Conservation (phyloP, 148 eudicot species). For the Rhododendron ferrugineum region DNA sequence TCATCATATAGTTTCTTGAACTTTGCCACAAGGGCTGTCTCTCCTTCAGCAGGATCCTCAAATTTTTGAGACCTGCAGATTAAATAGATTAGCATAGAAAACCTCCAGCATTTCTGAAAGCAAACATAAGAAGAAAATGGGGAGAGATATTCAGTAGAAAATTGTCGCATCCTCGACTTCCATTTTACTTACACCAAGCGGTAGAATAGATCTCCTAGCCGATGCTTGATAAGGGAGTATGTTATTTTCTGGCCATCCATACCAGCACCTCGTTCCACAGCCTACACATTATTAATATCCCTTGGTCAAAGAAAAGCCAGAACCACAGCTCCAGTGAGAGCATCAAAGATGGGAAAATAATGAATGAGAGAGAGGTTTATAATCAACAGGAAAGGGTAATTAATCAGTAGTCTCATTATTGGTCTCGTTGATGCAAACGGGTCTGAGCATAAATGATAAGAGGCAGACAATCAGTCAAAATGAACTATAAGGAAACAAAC, state of each 20-base stretch:
- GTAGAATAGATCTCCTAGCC: constrained; percentile 84
- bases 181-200: constrained; percentile 72
- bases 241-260: constrained; percentile 83
- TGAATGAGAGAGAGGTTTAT: not conserved
- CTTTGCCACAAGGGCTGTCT: constrained; percentile 62
- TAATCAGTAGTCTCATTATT: not conserved
- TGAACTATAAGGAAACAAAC: constrained; percentile 24
- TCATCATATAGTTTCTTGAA: constrained; percentile 78
- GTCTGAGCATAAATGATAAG: not conserved
- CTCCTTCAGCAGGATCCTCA: constrained; percentile 95
- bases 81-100: not conserved
- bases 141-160: not conserved
- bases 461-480: constrained; percentile 2
- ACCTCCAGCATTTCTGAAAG: not conserved
- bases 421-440: not conserved
- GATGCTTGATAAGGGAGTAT: constrained; percentile 76
- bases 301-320: not conserved
- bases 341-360: not conserved
- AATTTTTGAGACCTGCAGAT: constrained; percentile 77
- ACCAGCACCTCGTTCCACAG: constrained; percentile 92
- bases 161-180: not conserved
- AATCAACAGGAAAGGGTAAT: not conserved
- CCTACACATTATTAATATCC: constrained; percentile 28
- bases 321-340: not conserved
- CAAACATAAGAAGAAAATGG: not conserved